Conservation (phyloP, 192 early-diverging fungal genomes). For the Entophlyctis helioformis region DNA sequence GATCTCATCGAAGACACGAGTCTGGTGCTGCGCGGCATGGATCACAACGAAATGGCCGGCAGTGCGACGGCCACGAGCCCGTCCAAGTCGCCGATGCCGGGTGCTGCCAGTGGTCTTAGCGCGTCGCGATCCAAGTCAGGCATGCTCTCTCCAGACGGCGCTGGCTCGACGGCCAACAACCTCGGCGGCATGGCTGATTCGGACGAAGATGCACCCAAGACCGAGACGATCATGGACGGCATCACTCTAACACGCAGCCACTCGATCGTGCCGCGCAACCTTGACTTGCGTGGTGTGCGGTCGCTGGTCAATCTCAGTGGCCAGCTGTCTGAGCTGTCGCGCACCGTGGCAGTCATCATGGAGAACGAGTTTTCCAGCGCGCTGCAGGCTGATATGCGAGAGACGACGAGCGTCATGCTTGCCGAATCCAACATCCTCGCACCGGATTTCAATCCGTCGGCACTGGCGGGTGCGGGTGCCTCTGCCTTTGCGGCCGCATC, state of each 20-base stretch:
- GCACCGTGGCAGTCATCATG: constrained; percentile 58
- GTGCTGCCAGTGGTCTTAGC: too few relatives aligned
- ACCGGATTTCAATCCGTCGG: constrained; percentile 20
- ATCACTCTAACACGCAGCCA: constrained; percentile 11
- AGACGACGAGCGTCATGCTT: constrained; percentile 38
- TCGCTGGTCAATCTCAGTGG: constrained; percentile 43
- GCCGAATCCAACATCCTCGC: constrained; percentile 2
- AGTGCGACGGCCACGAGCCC: too few relatives aligned
- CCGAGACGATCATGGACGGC: constrained; percentile 16
- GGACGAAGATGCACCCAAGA: constrained; percentile 5
- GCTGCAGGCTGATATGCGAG: constrained; percentile 49
- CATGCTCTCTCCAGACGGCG: too few relatives aligned
- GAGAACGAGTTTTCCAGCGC: constrained; percentile 57
- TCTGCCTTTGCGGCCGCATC: too few relatives aligned
- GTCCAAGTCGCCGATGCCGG: constrained; percentile 8
- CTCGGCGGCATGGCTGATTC: not conserved
- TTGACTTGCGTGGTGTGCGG: constrained; percentile 51
- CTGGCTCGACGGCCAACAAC: too few relatives aligned
- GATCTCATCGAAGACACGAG: constrained; percentile 79
- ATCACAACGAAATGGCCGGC: too few relatives aligned
- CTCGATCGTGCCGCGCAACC: constrained; percentile 10
- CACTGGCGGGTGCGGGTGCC: too few relatives aligned
- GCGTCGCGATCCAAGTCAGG: too few relatives aligned
- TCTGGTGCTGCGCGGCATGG: constrained; percentile 35
- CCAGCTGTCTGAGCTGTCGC: constrained; percentile 54